Conservation (phyloP, 2,329 filamentous ascomycete species). For the Trichoderma afroharzianum region DNA sequence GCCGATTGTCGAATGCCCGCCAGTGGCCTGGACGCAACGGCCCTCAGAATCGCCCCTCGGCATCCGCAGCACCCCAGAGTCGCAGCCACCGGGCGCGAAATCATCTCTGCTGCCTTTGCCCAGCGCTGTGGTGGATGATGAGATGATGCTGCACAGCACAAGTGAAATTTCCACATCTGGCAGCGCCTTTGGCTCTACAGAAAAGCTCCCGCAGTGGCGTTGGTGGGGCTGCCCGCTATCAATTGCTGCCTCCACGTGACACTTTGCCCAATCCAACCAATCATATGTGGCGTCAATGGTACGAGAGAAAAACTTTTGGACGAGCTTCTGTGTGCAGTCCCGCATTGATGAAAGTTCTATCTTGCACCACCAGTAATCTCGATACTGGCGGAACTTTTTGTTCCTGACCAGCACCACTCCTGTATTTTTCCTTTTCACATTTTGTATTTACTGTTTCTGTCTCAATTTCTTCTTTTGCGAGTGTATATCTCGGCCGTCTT, state of each 20-base stretch:
- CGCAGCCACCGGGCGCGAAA: conserved; percentile 29
- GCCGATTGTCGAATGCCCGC: conserved; percentile 25
- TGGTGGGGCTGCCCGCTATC: conserved; percentile 1
- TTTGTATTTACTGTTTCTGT: neutral
- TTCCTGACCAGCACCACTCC: neutral
- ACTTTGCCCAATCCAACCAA: neutral
- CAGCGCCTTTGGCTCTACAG: neutral
- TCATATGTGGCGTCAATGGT: neutral
- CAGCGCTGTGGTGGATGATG: neutral
- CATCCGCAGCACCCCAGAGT: conserved; percentile 32
- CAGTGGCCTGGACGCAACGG: conserved; percentile 26
- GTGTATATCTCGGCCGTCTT: conserved; percentile 10
- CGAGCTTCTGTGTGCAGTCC: neutral
- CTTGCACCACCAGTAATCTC: conserved; percentile 3
- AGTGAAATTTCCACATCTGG: conserved; percentile 2
- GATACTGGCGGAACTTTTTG: conserved; percentile 9
- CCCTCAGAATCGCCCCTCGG: conserved; percentile 29
- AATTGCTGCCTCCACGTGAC: conserved; percentile 12
- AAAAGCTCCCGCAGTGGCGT: conserved; percentile 13
- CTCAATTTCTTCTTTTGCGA: neutral
- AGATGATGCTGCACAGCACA: neutral
- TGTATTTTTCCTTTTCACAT: neutral
- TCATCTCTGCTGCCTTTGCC: conserved; percentile 24
- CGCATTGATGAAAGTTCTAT: conserved; percentile 14
- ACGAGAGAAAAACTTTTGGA: conserved; percentile 11